Base-by-base conservation (phyloP, 2,329 filamentous ascomycete species). In the Cercospora sesami region DNA sequence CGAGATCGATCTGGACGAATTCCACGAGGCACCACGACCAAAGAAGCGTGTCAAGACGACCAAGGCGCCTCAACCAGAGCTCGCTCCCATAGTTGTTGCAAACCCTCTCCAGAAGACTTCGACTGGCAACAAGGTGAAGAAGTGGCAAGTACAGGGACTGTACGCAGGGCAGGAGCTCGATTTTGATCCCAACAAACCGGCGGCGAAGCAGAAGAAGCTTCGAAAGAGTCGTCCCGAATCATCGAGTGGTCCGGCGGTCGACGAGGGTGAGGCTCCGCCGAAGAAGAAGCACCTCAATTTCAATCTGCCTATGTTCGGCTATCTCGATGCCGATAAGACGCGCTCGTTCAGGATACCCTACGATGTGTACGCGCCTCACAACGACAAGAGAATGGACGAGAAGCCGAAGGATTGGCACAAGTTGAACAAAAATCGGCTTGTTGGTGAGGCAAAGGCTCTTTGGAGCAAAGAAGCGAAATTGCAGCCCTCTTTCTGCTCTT, bases 381-480 rank as follows among this genome's bases (percentile, higher is more conserved):
- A 92, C 3, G 74, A 71, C 45, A 76, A 76, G 57, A 39, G 30
- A 33, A 93, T 91, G 60, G 92, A 97, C 77, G 92, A 93, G 26
- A 97, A 96, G 80, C 94, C 94, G 0, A 90, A 96, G 73, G 93
- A 96, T 75, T 99, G 94, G 91, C 89, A 90, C 73, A 94, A 94
- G 78, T 90, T 95, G 73, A 94, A 93, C 71, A 95, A 91, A 80
- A 98, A 98, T 80, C 91, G 94, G 21, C 96, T 98, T 74, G 90
- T 80, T 5, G 78, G 77, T 55, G 78, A 79, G 31, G 78, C 78
- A 9, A 76, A 76, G 60, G 73, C 77, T 2, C 67, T 78, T 10
- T 80, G 78, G 78, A 72, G 75, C 53, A 75, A 73, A 31, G 66
- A 67, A 8, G 71, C 73, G 16, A 70, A 73, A 45, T 69, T 78